Evolutionary conservation across 2,329 filamentous ascomycete genomes (phyloP), one percentile per base, ranked within the genome.

Genomic region (Chaetomium sp.): DNA sequence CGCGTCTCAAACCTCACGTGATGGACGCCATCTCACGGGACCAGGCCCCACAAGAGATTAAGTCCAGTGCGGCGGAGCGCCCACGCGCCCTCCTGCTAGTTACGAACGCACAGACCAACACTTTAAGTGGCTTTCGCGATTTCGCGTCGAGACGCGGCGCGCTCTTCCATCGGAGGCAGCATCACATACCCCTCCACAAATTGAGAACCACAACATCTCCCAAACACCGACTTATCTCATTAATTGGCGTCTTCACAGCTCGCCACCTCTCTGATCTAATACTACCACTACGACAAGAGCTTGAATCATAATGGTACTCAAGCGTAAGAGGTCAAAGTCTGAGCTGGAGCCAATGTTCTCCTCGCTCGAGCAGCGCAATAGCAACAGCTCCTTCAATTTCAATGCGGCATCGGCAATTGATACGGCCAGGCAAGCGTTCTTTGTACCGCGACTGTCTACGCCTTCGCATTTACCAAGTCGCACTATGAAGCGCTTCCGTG

Each of bases 271-370:
- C 12, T 10, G 11, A 27, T 27, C 19, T 27, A 27, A 27, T 27
- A 27, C 19, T 27, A 27, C 19, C 19, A 27, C 19, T 27, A 27
- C 19, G 19, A 6, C 40, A 5, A 42, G 11, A 42, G 6, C 19
- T 49, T 6, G 35, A 40, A 7, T 44, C 43, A 57, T 50, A 19
- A 82, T 81, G 79, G 67, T 76, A 33, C 71, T 83, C 65, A 86
- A 86, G 68, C 81, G 83, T 69, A 86, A 86, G 73, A 78, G 81
- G 44, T 85, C 82, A 62, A 75, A 78, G 54, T 80, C 79, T 27
- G 80, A 83, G 66, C 71, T 83, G 56, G 74, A 74, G 38, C 75
- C 73, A 50, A 69, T 78, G 8, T 72, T 75, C 44, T 72, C 72
- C 49, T 74, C 74, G 48, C 68, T 74, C 27, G 59, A 70, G 6